Percentiles rank a stretch among this genome's conserved stretches.
phyloP scores from a whole-genome alignment of 2,329 filamentous ascomycete genomes.

The Fusarium sp. region DNA sequence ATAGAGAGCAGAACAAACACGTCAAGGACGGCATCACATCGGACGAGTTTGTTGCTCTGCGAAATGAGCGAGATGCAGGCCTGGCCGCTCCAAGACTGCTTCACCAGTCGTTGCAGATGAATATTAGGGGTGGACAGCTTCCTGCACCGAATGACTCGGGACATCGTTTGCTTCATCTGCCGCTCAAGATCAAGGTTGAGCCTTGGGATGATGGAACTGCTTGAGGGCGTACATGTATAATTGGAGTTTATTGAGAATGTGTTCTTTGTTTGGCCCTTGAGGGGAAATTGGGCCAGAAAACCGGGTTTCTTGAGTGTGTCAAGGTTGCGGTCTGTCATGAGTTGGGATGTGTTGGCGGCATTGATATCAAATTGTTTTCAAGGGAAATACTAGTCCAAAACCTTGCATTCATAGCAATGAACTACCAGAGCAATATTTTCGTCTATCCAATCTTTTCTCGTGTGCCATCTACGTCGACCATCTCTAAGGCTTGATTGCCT shows the following conservation, averaged over 20 bases:
- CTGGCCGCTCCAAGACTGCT: conserved; percentile 60
- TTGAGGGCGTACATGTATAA: not conserved
- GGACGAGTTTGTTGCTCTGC: conserved; percentile 58
- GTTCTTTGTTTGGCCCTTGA: too few species aligned
- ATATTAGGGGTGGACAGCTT: conserved; percentile 61
- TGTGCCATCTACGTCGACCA: not conserved
- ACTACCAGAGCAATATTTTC: not conserved
- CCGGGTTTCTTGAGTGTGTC: not conserved
- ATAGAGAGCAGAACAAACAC: conserved; percentile 61
- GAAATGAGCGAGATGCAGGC: conserved; percentile 56
- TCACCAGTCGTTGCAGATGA: conserved; percentile 64
- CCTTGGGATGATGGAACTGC: not conserved
- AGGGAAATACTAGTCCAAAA: not conserved
- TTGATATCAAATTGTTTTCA: not conserved
- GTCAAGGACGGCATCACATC: conserved; percentile 55
- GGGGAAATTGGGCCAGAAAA: too few species aligned
- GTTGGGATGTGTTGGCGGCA: not conserved
- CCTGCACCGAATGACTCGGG: conserved; percentile 50
- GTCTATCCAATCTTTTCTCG: not conserved
- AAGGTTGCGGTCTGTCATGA: not conserved
- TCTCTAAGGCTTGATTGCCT: not conserved
- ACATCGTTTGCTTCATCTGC: conserved; percentile 52
- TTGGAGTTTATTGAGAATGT: too few species aligned
- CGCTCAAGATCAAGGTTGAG: conserved; percentile 35
- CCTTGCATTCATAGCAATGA: not conserved